Evolutionary conservation across 352 stramenopile species (phyloP).

Genomic region (Phytopythium vexans): DNA sequence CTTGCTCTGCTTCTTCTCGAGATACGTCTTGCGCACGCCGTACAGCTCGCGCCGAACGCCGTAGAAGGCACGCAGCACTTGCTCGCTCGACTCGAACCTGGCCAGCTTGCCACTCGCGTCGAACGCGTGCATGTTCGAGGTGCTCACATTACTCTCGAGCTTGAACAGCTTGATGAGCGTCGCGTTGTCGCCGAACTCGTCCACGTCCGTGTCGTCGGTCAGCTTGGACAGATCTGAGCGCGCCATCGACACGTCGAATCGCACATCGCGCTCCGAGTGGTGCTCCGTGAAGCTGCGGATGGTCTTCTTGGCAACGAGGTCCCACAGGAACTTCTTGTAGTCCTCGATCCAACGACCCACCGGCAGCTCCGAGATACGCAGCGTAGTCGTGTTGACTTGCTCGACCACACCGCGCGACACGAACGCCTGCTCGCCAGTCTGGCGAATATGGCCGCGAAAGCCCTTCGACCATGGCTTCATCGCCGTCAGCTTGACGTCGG

Average conservation of each 20-base stretch:
- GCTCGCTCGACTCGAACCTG: conserved; percentile 88
- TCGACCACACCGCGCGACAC: conserved; percentile 67
- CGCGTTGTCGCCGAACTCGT: conserved; percentile 19
- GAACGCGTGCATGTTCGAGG: conserved; percentile 98
- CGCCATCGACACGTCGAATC: conserved; percentile 73
- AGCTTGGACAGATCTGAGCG: conserved; percentile 83
- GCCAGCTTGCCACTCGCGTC: conserved; percentile 88
- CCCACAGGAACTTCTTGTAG: conserved; percentile 98
- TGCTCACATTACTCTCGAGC: conserved; percentile 91
- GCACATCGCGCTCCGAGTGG: conserved; percentile 92
- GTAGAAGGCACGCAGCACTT: conserved; percentile 95
- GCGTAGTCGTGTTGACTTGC: conserved; percentile 89
- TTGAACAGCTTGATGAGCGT: conserved; percentile 92
- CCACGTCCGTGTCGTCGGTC: conserved; percentile 30
- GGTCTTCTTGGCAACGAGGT: conserved; percentile 82
- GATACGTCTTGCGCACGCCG: conserved; percentile 70
- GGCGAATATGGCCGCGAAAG: conserved; percentile 91
- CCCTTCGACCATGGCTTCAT: conserved; percentile 96
- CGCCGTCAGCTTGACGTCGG: conserved; percentile 26
- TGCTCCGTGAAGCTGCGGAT: conserved; percentile 95
- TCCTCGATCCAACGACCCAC: conserved; percentile 98
- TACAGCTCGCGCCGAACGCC: conserved; percentile 90
- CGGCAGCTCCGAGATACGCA: conserved; percentile 96
- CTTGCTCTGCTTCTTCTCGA: conserved; percentile 77
- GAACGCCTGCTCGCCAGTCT: conserved; percentile 64